A percentile compares a stretch with the other conserved stretches of the same genome.
phyloP scores from a whole-genome alignment of 2,329 filamentous ascomycete species.

The Colletotrichum neosansevieriae region DNA sequence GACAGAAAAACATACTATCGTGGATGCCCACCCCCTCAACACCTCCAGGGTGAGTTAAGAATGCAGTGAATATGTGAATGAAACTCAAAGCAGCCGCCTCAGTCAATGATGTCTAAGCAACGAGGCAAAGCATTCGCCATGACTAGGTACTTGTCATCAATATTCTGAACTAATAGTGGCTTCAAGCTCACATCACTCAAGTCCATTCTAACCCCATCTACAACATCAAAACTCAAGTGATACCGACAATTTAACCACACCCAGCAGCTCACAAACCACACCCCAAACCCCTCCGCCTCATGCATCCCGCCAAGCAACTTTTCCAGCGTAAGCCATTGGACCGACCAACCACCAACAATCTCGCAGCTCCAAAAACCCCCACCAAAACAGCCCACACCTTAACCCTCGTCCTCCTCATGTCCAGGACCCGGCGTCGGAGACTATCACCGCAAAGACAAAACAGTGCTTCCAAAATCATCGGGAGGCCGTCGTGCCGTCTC shows the following conservation, averaged over 20 bases:
- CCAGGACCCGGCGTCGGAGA: not conserved
- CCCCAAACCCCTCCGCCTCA: not conserved
- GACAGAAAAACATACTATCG: no score
- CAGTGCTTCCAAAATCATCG: slow-evolving; percentile 5
- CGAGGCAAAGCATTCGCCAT: not conserved
- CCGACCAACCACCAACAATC: not conserved
- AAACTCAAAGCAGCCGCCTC: no score
- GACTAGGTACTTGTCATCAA: not conserved
- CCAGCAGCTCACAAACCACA: not conserved
- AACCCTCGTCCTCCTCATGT: no score
- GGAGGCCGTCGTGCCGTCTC: slow-evolving; percentile 21
- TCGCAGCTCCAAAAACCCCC: not conserved
- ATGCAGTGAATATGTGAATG: no score
- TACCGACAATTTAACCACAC: not conserved
- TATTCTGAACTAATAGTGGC: no score
- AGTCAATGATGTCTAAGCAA: not conserved
- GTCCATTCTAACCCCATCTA: no score
- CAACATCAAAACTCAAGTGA: no score
- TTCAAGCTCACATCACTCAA: no score
- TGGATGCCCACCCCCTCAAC: no score
- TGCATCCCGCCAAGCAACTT: not conserved
- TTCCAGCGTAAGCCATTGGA: not conserved
- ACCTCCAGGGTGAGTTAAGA: no score
- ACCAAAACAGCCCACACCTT: no score
- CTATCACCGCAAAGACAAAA: not conserved